Evolutionary conservation across 208 protist genomes (phyloP).

Genomic region (Leishmania gerbilli): DNA sequence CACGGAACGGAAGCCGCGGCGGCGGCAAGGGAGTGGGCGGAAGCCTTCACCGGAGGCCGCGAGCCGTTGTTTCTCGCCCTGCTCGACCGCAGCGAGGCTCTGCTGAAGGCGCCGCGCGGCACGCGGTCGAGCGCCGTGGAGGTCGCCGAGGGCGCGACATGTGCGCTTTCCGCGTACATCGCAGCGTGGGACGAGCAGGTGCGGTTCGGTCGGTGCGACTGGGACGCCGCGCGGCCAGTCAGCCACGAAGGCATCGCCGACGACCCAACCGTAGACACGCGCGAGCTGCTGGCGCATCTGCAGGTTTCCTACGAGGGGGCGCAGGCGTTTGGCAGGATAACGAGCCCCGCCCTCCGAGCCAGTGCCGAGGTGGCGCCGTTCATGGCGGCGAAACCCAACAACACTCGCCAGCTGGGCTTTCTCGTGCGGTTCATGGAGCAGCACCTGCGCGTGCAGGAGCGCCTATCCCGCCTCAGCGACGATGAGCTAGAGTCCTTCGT

Average conservation of each 20-base stretch:
- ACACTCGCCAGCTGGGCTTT: conserved; percentile 26
- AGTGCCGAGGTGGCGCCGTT: conserved; percentile 31
- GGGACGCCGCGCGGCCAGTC: not conserved
- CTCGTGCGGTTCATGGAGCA: conserved; percentile 77
- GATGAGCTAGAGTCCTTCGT: conserved; percentile 24
- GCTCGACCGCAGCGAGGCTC: conserved; percentile 52
- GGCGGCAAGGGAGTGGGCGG: conserved; percentile 14
- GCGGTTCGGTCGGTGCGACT: conserved; percentile 17
- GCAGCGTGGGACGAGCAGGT: conserved; percentile 14
- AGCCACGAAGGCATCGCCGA: not conserved
- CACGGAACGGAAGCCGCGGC: conserved; percentile 16
- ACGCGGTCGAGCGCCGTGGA: conserved; percentile 9
- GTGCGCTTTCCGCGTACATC: conserved; percentile 19
- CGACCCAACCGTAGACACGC: not conserved
- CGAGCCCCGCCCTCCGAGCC: conserved; percentile 13
- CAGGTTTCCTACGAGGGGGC: conserved; percentile 16
- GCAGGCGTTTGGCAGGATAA: conserved; percentile 11
- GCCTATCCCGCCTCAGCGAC: conserved; percentile 29
- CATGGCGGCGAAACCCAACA: conserved; percentile 19
- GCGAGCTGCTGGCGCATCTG: conserved; percentile 15
- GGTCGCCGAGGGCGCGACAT: conserved; percentile 10
- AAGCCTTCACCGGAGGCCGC: conserved; percentile 12
- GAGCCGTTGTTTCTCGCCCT: conserved; percentile 37
- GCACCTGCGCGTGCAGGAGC: conserved; percentile 62
- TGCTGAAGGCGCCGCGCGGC: conserved; percentile 7